phyloP scores from a whole-genome alignment of 129 eudicot genomes.

The Tagetes erecta region DNA sequence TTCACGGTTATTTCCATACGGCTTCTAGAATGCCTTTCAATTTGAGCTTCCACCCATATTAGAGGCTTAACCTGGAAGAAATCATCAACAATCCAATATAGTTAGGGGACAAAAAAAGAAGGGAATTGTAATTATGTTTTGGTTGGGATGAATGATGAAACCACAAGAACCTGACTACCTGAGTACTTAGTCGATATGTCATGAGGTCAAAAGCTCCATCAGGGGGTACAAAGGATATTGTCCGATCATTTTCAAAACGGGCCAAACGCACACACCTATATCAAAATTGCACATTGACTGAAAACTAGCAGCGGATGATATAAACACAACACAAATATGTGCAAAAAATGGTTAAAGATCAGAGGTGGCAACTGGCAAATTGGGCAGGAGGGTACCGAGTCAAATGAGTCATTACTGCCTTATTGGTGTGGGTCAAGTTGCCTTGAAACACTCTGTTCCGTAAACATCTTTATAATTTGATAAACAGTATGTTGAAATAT shows the following conservation, averaged over 20 bases:
- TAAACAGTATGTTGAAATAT: background rate
- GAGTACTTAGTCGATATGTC: slow-evolving; percentile 97
- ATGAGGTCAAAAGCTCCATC: slow-evolving; percentile 98
- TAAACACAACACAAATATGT: background rate
- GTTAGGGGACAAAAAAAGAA: slow-evolving; percentile 11
- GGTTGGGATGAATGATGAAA: background rate
- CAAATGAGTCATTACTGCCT: background rate
- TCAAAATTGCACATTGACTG: slow-evolving; percentile 18
- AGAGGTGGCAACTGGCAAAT: background rate
- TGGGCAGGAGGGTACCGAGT: background rate
- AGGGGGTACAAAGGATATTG: slow-evolving; percentile 95
- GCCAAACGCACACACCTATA: slow-evolving; percentile 96
- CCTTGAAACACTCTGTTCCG: background rate
- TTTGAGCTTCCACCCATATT: slow-evolving; percentile 99
- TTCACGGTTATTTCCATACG: slow-evolving; percentile 88
- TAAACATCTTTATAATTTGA: background rate
- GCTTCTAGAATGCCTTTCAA: slow-evolving; percentile 93
- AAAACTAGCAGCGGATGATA: slow-evolving; percentile 1
- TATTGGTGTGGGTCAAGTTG: background rate
- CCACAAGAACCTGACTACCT: slow-evolving; percentile 85
- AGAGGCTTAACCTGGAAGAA: slow-evolving; percentile 85
- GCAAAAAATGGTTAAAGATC: background rate
- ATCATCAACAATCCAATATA: slow-evolving; percentile 9
- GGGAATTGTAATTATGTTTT: background rate
- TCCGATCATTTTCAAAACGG: slow-evolving; percentile 91